phyloP scores from a whole-genome alignment of 2,329 filamentous ascomycete species.

The Leptoxyphium fumago region DNA sequence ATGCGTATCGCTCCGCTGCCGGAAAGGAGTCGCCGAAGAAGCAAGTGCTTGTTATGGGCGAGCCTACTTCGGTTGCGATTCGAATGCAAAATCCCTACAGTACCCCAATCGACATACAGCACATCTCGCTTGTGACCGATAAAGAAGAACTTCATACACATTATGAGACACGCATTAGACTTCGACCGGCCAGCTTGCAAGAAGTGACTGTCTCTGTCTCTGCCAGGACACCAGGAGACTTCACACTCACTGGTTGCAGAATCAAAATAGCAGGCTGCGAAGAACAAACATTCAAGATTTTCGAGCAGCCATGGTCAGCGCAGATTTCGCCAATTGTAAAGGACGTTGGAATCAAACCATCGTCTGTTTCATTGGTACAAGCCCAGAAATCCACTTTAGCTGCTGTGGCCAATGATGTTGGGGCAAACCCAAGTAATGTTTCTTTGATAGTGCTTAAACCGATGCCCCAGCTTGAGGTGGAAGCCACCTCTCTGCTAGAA shows the following conservation, averaged over 20 bases:
- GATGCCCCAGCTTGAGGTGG: slow-evolving; percentile 64
- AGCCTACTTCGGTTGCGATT: slow-evolving; percentile 62
- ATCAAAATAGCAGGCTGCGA: slow-evolving; percentile 71
- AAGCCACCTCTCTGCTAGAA: slow-evolving; percentile 64
- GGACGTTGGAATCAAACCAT: slow-evolving; percentile 9
- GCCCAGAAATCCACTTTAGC: neutral
- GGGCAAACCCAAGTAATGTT: neutral
- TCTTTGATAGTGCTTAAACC: slow-evolving; percentile 34
- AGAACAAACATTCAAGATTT: slow-evolving; percentile 71
- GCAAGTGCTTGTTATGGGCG: slow-evolving; percentile 57
- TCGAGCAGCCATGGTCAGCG: slow-evolving; percentile 60
- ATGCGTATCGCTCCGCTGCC: slow-evolving; percentile 48
- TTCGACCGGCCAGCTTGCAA: slow-evolving; percentile 75
- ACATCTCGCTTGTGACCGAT: slow-evolving; percentile 57
- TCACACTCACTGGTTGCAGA: slow-evolving; percentile 63
- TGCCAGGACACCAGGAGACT: slow-evolving; percentile 49
- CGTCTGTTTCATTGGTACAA: neutral
- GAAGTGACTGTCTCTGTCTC: slow-evolving; percentile 57
- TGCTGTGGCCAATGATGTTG: neutral
- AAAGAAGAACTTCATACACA: slow-evolving; percentile 58
- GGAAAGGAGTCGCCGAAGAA: slow-evolving; percentile 34
- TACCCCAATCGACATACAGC: slow-evolving; percentile 79
- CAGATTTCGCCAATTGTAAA: slow-evolving; percentile 61
- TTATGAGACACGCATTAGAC: slow-evolving; percentile 43
- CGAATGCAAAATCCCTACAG: slow-evolving; percentile 91